Conservation (phyloP, 345 rosid species). For the Luvunga scandens region DNA sequence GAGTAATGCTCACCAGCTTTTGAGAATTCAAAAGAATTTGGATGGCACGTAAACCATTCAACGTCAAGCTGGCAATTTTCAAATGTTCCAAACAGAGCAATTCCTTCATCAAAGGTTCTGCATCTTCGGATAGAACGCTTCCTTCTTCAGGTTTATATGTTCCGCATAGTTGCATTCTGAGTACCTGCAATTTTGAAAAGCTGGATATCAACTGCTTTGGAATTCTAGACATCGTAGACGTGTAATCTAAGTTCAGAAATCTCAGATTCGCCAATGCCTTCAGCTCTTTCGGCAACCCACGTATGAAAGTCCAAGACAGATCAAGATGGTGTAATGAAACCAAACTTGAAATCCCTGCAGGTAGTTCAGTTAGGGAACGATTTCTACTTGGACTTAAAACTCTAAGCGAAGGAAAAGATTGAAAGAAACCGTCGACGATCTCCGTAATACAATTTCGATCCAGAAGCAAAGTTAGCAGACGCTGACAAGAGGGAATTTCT, state of each 20-base stretch:
- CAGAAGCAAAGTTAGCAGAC: constrained; percentile 30
- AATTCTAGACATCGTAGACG: rapidly evolving
- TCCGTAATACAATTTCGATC: neutral
- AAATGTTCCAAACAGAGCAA: neutral
- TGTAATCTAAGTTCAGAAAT: no score
- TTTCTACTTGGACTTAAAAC: constrained; percentile 29
- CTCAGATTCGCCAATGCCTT: no score
- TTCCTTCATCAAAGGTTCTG: neutral
- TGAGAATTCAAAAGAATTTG: neutral
- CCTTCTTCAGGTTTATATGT: neutral
- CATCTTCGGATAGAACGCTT: neutral
- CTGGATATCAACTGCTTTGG: no score
- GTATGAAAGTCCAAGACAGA: rapidly evolving
- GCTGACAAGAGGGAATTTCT: constrained; percentile 9
- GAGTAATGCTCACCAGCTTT: neutral
- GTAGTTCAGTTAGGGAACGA: constrained; percentile 11
- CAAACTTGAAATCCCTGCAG: constrained; percentile 19
- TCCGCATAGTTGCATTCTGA: neutral
- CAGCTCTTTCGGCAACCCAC: no score
- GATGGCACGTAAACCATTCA: neutral
- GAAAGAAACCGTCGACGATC: constrained; percentile 10
- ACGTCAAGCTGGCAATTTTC: neutral
- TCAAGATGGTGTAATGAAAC: constrained; percentile 23
- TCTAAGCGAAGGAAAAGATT: constrained; percentile 18
- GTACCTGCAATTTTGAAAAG: no score